Percentiles rank a stretch among this genome's conserved stretches.
Evolutionary conservation across 2,329 filamentous ascomycete genomes (phyloP).

Genomic region (Metarhizium robertsii): DNA sequence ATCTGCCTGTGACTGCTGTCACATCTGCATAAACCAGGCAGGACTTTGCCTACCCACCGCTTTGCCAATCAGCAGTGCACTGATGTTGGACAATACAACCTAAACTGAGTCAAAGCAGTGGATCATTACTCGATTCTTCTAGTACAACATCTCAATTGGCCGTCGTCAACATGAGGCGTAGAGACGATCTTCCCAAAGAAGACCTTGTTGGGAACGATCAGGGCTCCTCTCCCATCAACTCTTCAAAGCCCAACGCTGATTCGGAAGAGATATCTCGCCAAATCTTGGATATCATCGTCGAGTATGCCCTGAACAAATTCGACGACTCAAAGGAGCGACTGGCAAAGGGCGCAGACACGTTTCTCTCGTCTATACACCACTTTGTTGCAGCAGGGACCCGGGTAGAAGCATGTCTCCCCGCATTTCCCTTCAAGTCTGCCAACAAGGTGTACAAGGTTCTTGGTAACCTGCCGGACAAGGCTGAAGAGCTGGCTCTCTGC

Average conservation of each 20-base stretch:
- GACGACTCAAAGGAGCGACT: constrained; percentile 11
- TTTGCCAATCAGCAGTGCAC: background rate
- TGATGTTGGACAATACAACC: background rate
- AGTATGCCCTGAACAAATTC: constrained; percentile 19
- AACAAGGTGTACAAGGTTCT: constrained; percentile 24
- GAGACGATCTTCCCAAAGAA: background rate
- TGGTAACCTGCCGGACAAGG: constrained; percentile 20
- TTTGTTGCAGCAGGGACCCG: constrained; percentile 13
- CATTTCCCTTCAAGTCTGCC: constrained; percentile 24
- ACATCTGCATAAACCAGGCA: background rate
- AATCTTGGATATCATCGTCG: constrained; percentile 16
- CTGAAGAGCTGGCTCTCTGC: constrained; percentile 19
- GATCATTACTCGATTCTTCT: too few relatives aligned
- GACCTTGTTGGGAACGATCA: too few relatives aligned
- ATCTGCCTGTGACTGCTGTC: background rate
- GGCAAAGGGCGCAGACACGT: constrained; percentile 11
- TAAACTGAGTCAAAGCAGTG: background rate
- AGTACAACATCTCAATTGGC: background rate
- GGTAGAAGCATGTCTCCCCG: constrained; percentile 17
- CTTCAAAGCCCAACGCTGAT: background rate
- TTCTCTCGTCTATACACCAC: constrained; percentile 12
- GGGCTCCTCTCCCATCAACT: background rate
- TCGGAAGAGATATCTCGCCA: constrained; percentile 3
- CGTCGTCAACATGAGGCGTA: background rate
- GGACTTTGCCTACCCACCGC: too few relatives aligned